Evolutionary conservation across 2,329 filamentous ascomycete genomes (phyloP), one percentile per base, ranked within the genome.

Genomic region (Neobulgaria alba): DNA sequence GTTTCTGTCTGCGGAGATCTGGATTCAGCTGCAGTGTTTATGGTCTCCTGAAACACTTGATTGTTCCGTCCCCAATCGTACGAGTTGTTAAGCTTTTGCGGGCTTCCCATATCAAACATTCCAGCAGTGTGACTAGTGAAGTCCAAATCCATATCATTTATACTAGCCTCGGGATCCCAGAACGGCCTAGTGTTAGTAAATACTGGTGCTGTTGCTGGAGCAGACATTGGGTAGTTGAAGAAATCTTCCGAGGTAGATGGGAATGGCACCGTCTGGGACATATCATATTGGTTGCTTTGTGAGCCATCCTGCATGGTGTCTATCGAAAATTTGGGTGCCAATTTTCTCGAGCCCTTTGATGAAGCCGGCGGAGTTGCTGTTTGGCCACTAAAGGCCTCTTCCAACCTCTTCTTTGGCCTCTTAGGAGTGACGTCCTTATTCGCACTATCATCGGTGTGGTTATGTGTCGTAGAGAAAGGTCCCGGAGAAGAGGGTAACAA

Each of bases 291-390:
- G 49, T 46, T 40, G 36, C 51, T 47, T 29, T 51, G 54, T 32
- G 50, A 39, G 20, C 54, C 54, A 54, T 54, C 48, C 40, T 58
- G 54, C 52, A 59, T 58, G n/a, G 43, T 56, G 32, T 49, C 41
- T 12, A 41, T 48, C n/a, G 43, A 42, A 10, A 54, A 31, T 38
- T 55, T 59, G 26, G 71, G 66, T 42, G 67, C 70, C 57, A 77
- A 66, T 63, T 69, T 75, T 53, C 71, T 72, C 50, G 64, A 65
- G 51, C 67, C 68, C 61, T 76, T 77, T 49, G 64, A 70, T 29
- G 76, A 76, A 18, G 73, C 70, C 38, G 77, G 77, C 41, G 77
- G 77, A 19, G 77, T 81, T 37, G 68, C 68, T 26, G 72, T 75
- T 53, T 79, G 75, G 12, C 49, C 55, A 42, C 50, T 56, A 14